phyloP scores from a whole-genome alignment of 768 basidiomycete genomes.

The Cytidiella melzeri region DNA sequence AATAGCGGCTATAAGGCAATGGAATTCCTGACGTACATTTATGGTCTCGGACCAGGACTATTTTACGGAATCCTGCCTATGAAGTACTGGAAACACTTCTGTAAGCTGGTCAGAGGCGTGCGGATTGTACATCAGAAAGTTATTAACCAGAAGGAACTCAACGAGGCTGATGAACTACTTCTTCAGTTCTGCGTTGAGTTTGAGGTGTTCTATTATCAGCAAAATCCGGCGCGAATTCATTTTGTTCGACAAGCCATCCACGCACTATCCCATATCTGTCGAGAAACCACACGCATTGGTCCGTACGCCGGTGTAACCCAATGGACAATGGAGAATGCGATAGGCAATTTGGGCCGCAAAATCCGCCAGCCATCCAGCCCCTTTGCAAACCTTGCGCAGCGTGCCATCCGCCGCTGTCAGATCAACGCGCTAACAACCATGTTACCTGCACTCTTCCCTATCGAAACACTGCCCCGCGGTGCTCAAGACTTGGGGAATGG shows the following conservation, averaged over 20 bases:
- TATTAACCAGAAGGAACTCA: conserved; percentile 12
- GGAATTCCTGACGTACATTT: conserved; percentile 22
- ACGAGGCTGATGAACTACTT: conserved; percentile 19
- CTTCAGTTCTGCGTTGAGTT: conserved; percentile 27
- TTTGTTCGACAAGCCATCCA: conserved; percentile 30
- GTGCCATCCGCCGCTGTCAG: conserved; percentile 16
- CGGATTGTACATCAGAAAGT: conserved; percentile 17
- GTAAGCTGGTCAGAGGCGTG: conserved; percentile 21
- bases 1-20: conserved; percentile 28
- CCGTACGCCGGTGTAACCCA: conserved; percentile 12
- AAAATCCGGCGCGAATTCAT: conserved; percentile 22
- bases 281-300: conserved; percentile 19
- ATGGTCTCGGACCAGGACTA: conserved; percentile 20
- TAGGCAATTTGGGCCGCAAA: conserved; percentile 22
- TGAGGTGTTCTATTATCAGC: conserved; percentile 31
- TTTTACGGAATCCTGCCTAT: conserved; percentile 20
- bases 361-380: conserved; percentile 21
- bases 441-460: conserved; percentile 15
- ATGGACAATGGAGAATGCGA: conserved; percentile 20
- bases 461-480: not conserved
- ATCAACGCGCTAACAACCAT: conserved; percentile 22
- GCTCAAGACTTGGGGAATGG: conserved; percentile 17
- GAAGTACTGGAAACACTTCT: conserved; percentile 23
- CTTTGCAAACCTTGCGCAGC: conserved; percentile 21
- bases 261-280: conserved; percentile 23